Evolutionary conservation across 2,329 filamentous ascomycete species (phyloP).

Genomic region (Calonectria henricotiae): DNA sequence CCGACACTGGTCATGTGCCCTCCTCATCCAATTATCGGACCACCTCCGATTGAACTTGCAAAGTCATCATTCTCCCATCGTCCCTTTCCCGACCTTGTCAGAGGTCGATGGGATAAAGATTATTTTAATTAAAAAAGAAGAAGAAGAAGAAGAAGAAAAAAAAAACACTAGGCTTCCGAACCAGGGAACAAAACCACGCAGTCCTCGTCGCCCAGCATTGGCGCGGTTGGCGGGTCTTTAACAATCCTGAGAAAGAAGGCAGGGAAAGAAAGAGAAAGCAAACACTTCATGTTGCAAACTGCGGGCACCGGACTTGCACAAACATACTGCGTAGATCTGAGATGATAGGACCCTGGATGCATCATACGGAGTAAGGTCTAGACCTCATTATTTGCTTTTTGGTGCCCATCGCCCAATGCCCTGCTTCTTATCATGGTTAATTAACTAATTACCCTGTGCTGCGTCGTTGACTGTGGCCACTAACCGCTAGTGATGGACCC

Average conservation of each 20-base stretch:
- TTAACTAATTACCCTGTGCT: constrained; percentile 22
- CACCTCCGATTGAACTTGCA: constrained; percentile 16
- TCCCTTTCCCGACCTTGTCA: background rate
- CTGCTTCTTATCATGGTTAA: constrained; percentile 8
- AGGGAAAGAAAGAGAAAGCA: background rate
- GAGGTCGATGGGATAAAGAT: background rate
- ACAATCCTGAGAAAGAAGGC: background rate
- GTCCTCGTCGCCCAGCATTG: background rate
- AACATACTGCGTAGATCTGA: constrained; percentile 4
- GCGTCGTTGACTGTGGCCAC: constrained; percentile 26
- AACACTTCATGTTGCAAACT: background rate
- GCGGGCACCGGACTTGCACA: background rate
- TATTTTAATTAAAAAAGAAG: too few relatives aligned
- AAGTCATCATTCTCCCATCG: constrained; percentile 15
- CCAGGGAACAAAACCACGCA: constrained; percentile 10
- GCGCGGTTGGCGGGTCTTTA: background rate
- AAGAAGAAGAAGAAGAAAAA: background rate
- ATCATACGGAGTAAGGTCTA: constrained; percentile 1
- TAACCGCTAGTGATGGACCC: constrained; percentile 29
- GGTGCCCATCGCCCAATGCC: background rate
- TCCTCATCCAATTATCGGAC: constrained; percentile 31
- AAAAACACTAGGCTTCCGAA: background rate
- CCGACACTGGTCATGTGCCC: constrained; percentile 47
- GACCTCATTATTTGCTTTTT: constrained; percentile 30
- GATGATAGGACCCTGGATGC: constrained; percentile 22